Base-by-base conservation (phyloP, 164 flowering plant genomes). In the Cinnamomum chago region DNA sequence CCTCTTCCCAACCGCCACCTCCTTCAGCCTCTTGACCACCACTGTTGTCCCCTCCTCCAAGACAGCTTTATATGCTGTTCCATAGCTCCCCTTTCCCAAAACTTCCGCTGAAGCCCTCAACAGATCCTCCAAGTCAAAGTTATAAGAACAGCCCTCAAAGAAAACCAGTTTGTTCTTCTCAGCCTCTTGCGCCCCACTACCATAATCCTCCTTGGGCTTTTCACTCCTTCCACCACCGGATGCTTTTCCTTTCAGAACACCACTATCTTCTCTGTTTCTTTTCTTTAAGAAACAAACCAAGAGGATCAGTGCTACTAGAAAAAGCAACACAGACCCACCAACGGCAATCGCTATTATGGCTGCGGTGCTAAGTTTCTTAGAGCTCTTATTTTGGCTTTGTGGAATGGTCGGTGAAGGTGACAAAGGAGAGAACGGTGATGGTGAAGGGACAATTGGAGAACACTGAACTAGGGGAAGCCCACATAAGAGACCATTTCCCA, bases 21-120 rank as follows among this genome's bases (percentile, higher is more conserved):
- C 98, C 83, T 85, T 92, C 73, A 94, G 76, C 81, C 98, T 85
- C 89, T 94, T 94, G 80, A 94, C 97, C 35, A 90, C 97, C 81
- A 94, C 95, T 17, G 84, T 82, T 2, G 81, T 81, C n/a, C 95
- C 95, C 17, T 80, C 82, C 72, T 92, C 95, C 72, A 94, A 66
- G 23, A 86, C 88, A 3, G 98, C 98, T 83, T 94, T 94, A 73
- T 94, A 94, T 0, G 94, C 88, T 3, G 97, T 92, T 71, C 98
- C 98, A 75, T 86, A 90, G 11, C 94, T 92, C 62, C 98, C 98
- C 73, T 92, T 94, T 71, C 98, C 98, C 76, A 94, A 75, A 68
- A 94, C 98, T 88, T 94, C 97, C 0, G 85, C 85, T 2, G 85
- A 83, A 64, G 85, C 85, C 72, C 85, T 80, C 78, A 83, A 67